Base-by-base conservation (phyloP, 106 monocot genomes). In the Allium cepa region DNA sequence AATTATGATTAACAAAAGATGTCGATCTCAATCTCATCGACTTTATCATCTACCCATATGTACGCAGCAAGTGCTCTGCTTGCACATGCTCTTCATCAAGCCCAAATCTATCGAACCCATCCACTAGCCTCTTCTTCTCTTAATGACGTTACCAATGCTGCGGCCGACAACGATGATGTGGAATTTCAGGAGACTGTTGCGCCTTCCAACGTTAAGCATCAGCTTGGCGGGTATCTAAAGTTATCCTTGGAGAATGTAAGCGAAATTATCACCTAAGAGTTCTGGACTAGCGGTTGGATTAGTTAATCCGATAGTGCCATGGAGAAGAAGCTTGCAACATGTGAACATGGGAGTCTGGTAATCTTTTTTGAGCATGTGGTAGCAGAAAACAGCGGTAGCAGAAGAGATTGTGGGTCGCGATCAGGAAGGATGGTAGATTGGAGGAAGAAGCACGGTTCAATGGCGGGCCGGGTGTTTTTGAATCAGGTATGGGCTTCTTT, bases 221-320 rank as follows among this genome's bases (percentile, higher is more conserved):
- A 91, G 15, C 61, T 86, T 17, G 77, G 79, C 45, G 83, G 83
- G 95, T 92, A 77, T 56, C 59, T 99, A n/a, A 84, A 83, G 69
- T 80, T 85, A 55, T 72, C 92, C 17, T 86, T 85, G 73, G 92
- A 90, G 65, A 88, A 96, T 72, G 78, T 73, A 8, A 69, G 47
- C 53, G 86, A 73, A 17, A 36, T 36, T 36, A 56, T 82, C 84
- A 47, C 64, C 71, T 45, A 80, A 87, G 72, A 87, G 67, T 71
- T 28, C 59, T 4, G 89, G 92, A 47, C 92, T 79, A 16, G 69
- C 76, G 18, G 77, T 84, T 72, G 92, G 84, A 53, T 69, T 99
- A 50, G 55, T 68, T 28, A 99, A 78, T 72, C 89, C n/a, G 77
- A 92, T 58, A 87, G 90, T 71, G 76, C 79, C 13, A 90, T 87